Conservation (phyloP, 495 filamentous ascomycete genomes). For the Aspergillus ostianus region DNA sequence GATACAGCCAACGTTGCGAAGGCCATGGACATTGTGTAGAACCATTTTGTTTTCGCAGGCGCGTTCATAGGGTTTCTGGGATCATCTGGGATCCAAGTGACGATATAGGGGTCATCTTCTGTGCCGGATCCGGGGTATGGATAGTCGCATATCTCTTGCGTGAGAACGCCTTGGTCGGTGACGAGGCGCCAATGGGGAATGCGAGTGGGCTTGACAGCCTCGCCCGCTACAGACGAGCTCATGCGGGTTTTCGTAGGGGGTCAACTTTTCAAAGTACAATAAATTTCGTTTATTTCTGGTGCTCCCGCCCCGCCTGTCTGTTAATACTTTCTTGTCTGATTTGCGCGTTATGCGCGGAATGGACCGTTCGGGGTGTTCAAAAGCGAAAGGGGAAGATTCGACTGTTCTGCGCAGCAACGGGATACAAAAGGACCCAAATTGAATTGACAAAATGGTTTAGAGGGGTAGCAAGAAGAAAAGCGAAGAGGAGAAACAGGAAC, state of each 20-base stretch:
- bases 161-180: constrained; percentile 42
- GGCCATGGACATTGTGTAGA: constrained; percentile 56
- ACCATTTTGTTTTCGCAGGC: constrained; percentile 55
- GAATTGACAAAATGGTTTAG: too few species aligned
- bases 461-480: too few species aligned
- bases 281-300: too few species aligned
- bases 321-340: too few species aligned
- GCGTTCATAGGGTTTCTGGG: constrained; percentile 62
- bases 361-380: too few species aligned
- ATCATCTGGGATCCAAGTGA: constrained; percentile 66
- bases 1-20: constrained; percentile 65
- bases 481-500: too few species aligned
- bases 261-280: too few species aligned
- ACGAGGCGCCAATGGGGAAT: constrained; percentile 35
- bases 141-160: constrained; percentile 47
- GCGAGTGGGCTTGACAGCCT: constrained; percentile 16
- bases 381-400: too few species aligned
- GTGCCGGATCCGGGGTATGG: constrained; percentile 63
- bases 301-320: too few species aligned
- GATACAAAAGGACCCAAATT: too few species aligned
- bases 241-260: background rate
- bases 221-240: background rate
- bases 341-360: too few species aligned
- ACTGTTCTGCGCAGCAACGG: too few species aligned
- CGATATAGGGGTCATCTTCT: constrained; percentile 61